phyloP scores from a whole-genome alignment of 2,329 filamentous ascomycete species.

The Aspergillus sp. region DNA sequence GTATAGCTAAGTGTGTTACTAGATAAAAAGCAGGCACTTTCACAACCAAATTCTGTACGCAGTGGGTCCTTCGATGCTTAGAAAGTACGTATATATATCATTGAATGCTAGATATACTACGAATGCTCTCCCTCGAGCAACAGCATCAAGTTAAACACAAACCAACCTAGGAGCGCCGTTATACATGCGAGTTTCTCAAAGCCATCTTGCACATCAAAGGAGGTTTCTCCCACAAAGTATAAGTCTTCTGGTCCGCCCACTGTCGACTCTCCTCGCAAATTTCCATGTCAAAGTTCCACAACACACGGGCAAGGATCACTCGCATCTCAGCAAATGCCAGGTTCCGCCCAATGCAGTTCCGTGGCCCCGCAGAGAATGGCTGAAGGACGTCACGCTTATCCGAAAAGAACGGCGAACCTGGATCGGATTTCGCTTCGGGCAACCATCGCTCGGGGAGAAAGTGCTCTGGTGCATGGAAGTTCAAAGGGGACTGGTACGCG shows the following conservation, averaged over 20 bases:
- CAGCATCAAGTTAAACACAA: too few relatives aligned
- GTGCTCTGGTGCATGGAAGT: conserved; percentile 45
- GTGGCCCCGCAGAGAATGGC: conserved; percentile 49
- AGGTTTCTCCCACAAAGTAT: conserved; percentile 42
- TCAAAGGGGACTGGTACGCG: conserved; percentile 42
- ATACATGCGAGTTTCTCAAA: too few relatives aligned
- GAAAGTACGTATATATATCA: too few relatives aligned
- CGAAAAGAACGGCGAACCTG: conserved; percentile 30
- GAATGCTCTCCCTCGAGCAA: too few relatives aligned
- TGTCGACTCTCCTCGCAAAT: conserved; percentile 35
- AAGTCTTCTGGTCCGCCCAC: conserved; percentile 41
- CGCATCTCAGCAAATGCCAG: conserved; percentile 53
- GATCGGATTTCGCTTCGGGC: conserved; percentile 11
- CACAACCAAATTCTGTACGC: too few relatives aligned
- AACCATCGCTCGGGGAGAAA: conserved; percentile 53
- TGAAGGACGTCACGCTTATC: conserved; percentile 49
- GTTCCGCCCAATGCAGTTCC: conserved; percentile 52
- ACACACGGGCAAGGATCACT: conserved; percentile 46
- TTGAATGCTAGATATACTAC: too few relatives aligned
- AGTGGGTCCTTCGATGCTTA: too few relatives aligned
- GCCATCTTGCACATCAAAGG: conserved; percentile 23
- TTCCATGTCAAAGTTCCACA: conserved; percentile 52
- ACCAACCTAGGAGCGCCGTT: too few relatives aligned
- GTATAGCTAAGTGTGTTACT: too few relatives aligned
- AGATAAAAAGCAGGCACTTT: too few relatives aligned